Conservation (phyloP, 306 rosid species). For the Rosa chinensis region DNA sequence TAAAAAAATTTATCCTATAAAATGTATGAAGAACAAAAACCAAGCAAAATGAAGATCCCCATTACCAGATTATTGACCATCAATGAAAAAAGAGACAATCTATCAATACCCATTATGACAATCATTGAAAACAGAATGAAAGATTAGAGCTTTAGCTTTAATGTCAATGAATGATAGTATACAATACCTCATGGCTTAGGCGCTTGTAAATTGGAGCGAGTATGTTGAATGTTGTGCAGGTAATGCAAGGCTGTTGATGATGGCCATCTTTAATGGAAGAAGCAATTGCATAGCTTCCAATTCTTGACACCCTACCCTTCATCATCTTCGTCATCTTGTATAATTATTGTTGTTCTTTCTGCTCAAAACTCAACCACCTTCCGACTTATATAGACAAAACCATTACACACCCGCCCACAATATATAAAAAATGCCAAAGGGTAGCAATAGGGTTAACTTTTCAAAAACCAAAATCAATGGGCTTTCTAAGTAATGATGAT, state of each 20-base stretch:
- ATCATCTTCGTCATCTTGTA: slow-evolving; percentile 50
- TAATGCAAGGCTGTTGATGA: slow-evolving; percentile 69
- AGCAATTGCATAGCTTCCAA: slow-evolving; percentile 76
- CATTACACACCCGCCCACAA: slow-evolving; percentile 5
- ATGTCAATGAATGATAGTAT: slow-evolving; percentile 1
- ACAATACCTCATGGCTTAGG: slow-evolving; percentile 56
- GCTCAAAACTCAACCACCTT: slow-evolving; percentile 26
- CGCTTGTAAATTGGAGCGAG: slow-evolving; percentile 99
- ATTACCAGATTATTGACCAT: background rate
- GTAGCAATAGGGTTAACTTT: background rate
- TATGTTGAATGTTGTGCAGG: slow-evolving; percentile 94
- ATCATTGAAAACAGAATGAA: background rate
- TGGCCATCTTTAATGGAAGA: slow-evolving; percentile 64
- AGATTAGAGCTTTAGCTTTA: background rate
- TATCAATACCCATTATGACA: slow-evolving; percentile 5
- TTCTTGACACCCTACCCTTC: slow-evolving; percentile 72
- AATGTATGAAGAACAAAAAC: background rate
- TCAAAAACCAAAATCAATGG: background rate
- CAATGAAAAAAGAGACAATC: background rate
- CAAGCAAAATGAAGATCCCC: background rate
- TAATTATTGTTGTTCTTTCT: slow-evolving; percentile 51
- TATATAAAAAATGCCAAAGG: background rate
- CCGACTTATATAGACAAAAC: background rate
- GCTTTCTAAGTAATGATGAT: background rate
- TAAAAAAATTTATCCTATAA: background rate